Base-by-base conservation (phyloP, 805 yeast genomes). In the Kluyveromyces siamensis region DNA sequence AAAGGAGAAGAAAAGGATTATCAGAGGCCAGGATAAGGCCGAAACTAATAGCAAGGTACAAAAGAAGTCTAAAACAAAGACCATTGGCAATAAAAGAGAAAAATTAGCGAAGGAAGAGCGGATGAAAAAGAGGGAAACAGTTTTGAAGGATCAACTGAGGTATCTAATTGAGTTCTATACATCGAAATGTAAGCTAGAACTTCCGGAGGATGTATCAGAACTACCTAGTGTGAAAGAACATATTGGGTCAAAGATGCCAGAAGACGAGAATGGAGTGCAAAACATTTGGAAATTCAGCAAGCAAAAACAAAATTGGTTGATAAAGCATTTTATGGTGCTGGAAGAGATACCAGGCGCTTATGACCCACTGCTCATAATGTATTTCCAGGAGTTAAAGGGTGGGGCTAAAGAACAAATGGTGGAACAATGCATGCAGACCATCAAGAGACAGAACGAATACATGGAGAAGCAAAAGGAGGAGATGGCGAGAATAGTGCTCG, bases 251-350 rank as follows among this genome's bases (percentile, higher is more conserved):
- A 37, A 41, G 6, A 46, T 42, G 4, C 51, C 53, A 9, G 52
- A 45, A 8, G 54, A 50, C 11, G 46, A 52, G 19, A 35, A 47
- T 33, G 48, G 44, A 27, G 37, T 41, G 38, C 39, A 46, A 37
- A 42, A 47, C 18, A 55, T 63, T 18, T 66, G 70, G 70, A 66
- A 66, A 45, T 66, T 65, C 44, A 62, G 68, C 35, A 66, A 66
- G 44, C 67, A 63, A 38, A 66, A 66, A 37, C 70, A 66, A 43
- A 64, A 61, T 40, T 66, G 70, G 70, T 49, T 66, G 27, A 49
- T 65, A 27, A 66, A 65, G 40, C 64, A 66, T 50, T 53, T 63
- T 47, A 57, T 63, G 25, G 54, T 53, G 27, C 38, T 50, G 2
- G 60, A 57, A 7, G 62, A 56, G 37, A 53, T 66, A 10, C 68